These are phyloP conservation scores for Poronia punctata DNA, from an alignment of 495 filamentous ascomycete species.

Conservation along the genomic window DNA sequence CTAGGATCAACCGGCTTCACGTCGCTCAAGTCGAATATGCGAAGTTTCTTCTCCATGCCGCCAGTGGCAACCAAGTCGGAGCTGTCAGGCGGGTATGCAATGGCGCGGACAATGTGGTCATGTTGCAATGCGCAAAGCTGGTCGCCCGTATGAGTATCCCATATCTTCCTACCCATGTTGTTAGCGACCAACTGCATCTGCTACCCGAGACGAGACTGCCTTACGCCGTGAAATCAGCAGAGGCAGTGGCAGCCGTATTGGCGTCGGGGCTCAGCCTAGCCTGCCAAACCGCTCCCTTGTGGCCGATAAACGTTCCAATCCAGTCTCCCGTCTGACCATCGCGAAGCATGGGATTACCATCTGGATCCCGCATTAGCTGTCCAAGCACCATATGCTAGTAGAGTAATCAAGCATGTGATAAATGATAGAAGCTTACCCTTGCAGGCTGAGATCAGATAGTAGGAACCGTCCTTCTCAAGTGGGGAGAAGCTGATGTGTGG, in stretches of 20 bases:
- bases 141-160: conserved; percentile 94
- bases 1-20: conserved; percentile 21
- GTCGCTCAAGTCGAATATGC: conserved; percentile 80
- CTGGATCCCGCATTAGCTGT: conserved; percentile 34
- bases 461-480: conserved; percentile 72
- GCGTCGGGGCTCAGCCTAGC: conserved; percentile 84
- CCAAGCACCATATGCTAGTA: not conserved
- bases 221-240: conserved; percentile 92
- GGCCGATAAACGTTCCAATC: conserved; percentile 97
- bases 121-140: conserved; percentile 81
- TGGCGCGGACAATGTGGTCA: conserved; percentile 87
- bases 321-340: conserved; percentile 96
- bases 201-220: conserved; percentile 21
- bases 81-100: conserved; percentile 79
- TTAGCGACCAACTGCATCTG: conserved; percentile 6
- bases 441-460: conserved; percentile 95
- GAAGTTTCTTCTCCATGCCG: conserved; percentile 91
- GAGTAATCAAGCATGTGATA: not conserved
- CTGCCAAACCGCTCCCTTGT: conserved; percentile 98
- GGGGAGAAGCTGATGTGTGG: conserved; percentile 92
- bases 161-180: conserved; percentile 63
- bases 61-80: conserved; percentile 79
- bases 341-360: conserved; percentile 96
- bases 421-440: conserved; percentile 62
- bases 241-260: conserved; percentile 79